These are phyloP conservation scores for Radiomyces spectabilis DNA, from an alignment of 192 early-diverging fungal species.

Conservation along the genomic window DNA sequence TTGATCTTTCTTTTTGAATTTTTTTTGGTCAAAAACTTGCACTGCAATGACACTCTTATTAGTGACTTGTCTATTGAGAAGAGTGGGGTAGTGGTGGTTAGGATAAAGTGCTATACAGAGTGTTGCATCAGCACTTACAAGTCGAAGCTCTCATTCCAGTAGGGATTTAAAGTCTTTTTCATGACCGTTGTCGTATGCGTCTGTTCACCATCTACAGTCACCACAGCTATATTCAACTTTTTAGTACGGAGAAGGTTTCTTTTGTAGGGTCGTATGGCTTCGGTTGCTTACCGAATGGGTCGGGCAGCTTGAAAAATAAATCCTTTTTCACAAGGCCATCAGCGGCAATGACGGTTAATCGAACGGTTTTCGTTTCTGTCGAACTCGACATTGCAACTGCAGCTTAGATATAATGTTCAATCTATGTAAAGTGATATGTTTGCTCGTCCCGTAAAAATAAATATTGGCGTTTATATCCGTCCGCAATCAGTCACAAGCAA, in stretches of 20 bases:
- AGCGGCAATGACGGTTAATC: slow-evolving; percentile 72
- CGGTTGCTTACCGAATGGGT: slow-evolving; percentile 69
- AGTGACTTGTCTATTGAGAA: slow-evolving; percentile 48
- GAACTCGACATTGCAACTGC: not conserved
- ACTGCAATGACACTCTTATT: slow-evolving; percentile 78
- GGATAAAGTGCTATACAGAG: not conserved
- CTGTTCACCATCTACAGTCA: slow-evolving; percentile 94
- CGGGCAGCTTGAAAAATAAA: slow-evolving; percentile 80
- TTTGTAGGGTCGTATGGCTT: too few relatives aligned
- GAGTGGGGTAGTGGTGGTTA: not conserved
- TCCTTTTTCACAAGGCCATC: slow-evolving; percentile 89
- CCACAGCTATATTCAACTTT: slow-evolving; percentile 38
- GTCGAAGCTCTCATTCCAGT: slow-evolving; percentile 93
- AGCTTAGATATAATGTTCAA: too few relatives aligned
- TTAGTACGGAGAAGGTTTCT: too few relatives aligned
- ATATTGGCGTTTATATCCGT: too few relatives aligned
- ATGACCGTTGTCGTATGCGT: slow-evolving; percentile 83
- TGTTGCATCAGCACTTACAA: slow-evolving; percentile 35
- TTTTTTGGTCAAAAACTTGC: slow-evolving; percentile 97
- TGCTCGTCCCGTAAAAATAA: too few relatives aligned
- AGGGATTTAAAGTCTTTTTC: slow-evolving; percentile 88
- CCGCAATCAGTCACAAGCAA: too few relatives aligned
- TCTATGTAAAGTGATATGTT: too few relatives aligned
- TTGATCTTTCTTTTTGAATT: slow-evolving; percentile 87
- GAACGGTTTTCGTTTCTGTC: slow-evolving; percentile 5